Evolutionary conservation across 2,329 filamentous ascomycete genomes (phyloP).

Genomic region (Blumeria hordei): DNA sequence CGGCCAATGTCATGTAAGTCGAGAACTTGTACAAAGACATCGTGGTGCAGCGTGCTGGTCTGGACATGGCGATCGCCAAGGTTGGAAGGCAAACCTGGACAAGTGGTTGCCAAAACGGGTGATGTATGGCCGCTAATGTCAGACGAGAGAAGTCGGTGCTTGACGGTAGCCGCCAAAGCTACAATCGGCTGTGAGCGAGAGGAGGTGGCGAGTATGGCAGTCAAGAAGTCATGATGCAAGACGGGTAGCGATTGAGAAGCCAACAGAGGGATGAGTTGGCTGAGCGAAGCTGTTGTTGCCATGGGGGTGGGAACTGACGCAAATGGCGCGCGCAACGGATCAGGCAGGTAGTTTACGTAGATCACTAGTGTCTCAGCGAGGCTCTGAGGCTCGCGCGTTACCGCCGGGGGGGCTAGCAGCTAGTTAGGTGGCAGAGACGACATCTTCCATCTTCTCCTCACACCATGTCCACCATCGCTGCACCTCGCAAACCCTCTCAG

Average conservation of each 20-base stretch:
- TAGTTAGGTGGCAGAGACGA: too few species aligned
- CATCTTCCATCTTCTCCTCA: background rate
- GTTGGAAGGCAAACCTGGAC: conserved; percentile 30
- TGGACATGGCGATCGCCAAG: conserved; percentile 27
- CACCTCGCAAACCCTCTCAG: conserved; percentile 33
- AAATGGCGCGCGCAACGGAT: too few species aligned
- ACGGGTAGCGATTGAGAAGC: conserved; percentile 7
- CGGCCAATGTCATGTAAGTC: conserved; percentile 65
- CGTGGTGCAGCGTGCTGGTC: conserved; percentile 30
- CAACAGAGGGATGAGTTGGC: conserved; percentile 7
- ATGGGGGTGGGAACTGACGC: background rate
- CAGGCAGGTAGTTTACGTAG: too few species aligned
- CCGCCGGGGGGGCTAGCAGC: too few species aligned
- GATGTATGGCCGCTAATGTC: conserved; percentile 36
- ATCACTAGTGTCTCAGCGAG: too few species aligned
- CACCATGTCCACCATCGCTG: conserved; percentile 39
- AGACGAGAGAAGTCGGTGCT: conserved; percentile 53
- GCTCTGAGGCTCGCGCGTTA: too few species aligned
- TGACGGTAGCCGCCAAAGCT: conserved; percentile 35
- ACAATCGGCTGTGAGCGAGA: conserved; percentile 23
- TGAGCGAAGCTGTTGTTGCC: conserved; percentile 4
- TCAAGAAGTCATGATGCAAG: conserved; percentile 6
- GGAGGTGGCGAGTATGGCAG: conserved; percentile 5
- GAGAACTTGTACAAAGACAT: conserved; percentile 58
- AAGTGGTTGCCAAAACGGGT: conserved; percentile 21